Evolutionary conservation across 148 eudicot species (phyloP).

Genomic region (Beta vulgaris): DNA sequence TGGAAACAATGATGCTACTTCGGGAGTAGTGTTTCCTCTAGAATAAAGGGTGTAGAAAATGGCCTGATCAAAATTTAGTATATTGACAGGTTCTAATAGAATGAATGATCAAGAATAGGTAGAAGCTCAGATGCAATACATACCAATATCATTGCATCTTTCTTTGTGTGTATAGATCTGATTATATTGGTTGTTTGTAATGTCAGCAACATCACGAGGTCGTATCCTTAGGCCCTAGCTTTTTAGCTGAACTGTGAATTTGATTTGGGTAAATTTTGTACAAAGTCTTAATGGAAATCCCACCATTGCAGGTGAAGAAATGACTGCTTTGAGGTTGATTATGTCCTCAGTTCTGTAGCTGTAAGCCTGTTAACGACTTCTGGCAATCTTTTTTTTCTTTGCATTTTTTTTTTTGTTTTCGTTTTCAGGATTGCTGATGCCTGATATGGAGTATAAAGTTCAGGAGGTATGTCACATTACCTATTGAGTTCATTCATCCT

Average conservation of each 20-base stretch:
- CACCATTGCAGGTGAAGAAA: neutral
- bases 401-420: too few species aligned
- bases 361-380: too few species aligned
- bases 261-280: neutral
- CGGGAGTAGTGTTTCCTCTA: conserved; percentile 5
- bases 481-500: too few species aligned
- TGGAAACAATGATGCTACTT: conserved; percentile 14
- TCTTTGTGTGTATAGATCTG: neutral
- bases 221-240: neutral
- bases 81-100: neutral
- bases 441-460: too few species aligned
- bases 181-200: neutral
- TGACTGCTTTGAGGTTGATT: neutral
- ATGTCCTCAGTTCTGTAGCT: neutral
- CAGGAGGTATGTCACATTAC: too few species aligned
- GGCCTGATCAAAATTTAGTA: neutral
- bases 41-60: neutral
- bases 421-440: neutral
- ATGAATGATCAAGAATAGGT: neutral
- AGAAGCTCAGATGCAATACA: neutral
- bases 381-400: neutral
- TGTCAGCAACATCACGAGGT: neutral
- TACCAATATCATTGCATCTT: neutral
- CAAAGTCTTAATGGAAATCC: neutral
- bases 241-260: neutral